These are phyloP conservation scores for Zasmidium angulare DNA, from an alignment of 2,329 filamentous ascomycete genomes.

Conservation along the genomic window DNA sequence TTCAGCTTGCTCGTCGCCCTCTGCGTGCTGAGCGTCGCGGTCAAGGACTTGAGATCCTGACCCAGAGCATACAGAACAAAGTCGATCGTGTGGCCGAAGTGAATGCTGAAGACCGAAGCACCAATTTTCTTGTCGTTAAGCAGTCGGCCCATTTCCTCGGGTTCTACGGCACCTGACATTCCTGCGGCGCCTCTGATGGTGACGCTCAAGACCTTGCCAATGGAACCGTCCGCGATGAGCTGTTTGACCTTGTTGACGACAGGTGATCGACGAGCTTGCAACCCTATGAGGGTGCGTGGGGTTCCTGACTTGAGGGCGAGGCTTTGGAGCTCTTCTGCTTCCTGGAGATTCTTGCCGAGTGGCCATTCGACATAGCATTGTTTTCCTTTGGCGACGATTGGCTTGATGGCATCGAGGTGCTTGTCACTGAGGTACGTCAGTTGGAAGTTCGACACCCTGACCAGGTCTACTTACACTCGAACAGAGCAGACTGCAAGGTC, in stretches of 20 bases:
- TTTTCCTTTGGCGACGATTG: slow-evolving; percentile 45
- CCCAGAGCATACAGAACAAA: slow-evolving; percentile 5
- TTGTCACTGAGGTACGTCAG: slow-evolving; percentile 23
- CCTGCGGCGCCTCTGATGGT: not conserved
- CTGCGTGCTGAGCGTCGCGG: slow-evolving; percentile 4
- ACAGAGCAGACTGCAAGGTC: slow-evolving; percentile 48
- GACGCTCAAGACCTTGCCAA: slow-evolving; percentile 41
- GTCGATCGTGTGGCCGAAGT: slow-evolving; percentile 10
- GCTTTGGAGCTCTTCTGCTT: slow-evolving; percentile 44
- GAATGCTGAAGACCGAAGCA: slow-evolving; percentile 5
- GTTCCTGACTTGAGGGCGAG: slow-evolving; percentile 42
- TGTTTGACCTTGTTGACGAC: slow-evolving; percentile 42
- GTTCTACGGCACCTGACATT: slow-evolving; percentile 5
- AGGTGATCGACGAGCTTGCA: slow-evolving; percentile 46
- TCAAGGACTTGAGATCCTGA: not conserved
- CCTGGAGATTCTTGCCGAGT: slow-evolving; percentile 40
- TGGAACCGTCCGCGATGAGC: slow-evolving; percentile 41
- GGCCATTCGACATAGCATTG: slow-evolving; percentile 53
- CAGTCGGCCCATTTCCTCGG: not conserved
- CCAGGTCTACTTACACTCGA: slow-evolving; percentile 30
- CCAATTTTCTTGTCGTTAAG: slow-evolving; percentile 6
- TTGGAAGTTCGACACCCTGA: not conserved
- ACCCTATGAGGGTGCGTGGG: slow-evolving; percentile 44
- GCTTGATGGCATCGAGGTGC: slow-evolving; percentile 43
- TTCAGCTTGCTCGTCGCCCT: not conserved